These are phyloP conservation scores for Isabelozyma pseudorhagii DNA, from an alignment of 805 yeast genomes.

Conservation along the genomic window DNA sequence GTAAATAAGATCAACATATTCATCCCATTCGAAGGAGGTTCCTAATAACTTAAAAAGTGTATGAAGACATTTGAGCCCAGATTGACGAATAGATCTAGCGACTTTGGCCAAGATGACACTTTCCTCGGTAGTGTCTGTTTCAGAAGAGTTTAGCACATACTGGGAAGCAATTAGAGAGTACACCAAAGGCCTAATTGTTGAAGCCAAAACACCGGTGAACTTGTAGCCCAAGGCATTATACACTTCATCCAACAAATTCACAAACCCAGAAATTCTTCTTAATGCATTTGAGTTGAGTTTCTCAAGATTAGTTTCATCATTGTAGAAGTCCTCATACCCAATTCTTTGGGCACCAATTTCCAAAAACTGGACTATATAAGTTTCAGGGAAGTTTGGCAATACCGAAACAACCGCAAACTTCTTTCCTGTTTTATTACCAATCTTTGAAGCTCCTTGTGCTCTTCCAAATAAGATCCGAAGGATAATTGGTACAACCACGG, in stretches of 20 bases:
- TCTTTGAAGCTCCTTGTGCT: slow-evolving; percentile 64
- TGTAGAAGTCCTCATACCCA: slow-evolving; percentile 33
- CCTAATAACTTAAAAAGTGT: slow-evolving; percentile 55
- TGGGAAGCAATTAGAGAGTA: slow-evolving; percentile 57
- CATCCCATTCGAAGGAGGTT: slow-evolving; percentile 52
- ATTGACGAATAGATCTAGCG: slow-evolving; percentile 60
- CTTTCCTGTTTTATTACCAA: slow-evolving; percentile 70
- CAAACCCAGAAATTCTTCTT: slow-evolving; percentile 60
- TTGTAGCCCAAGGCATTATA: slow-evolving; percentile 58
- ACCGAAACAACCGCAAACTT: slow-evolving; percentile 67
- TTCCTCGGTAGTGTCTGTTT: not conserved
- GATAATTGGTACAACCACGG: slow-evolving; percentile 63
- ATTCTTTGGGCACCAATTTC: slow-evolving; percentile 58
- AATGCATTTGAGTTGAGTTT: slow-evolving; percentile 30
- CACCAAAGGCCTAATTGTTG: slow-evolving; percentile 55
- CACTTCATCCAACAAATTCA: slow-evolving; percentile 56
- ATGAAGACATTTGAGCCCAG: slow-evolving; percentile 63
- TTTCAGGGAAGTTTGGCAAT: slow-evolving; percentile 53
- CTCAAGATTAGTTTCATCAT: slow-evolving; percentile 7
- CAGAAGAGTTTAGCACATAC: slow-evolving; percentile 23
- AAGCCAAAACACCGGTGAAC: slow-evolving; percentile 45
- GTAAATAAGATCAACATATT: slow-evolving; percentile 49
- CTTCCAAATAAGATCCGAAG: slow-evolving; percentile 82
- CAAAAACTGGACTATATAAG: slow-evolving; percentile 58
- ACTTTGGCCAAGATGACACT: slow-evolving; percentile 31